Percentiles rank a stretch among this genome's conserved stretches.
Evolutionary conservation across 768 basidiomycete species (phyloP).

Genomic region (Mycena sanguinolenta): DNA sequence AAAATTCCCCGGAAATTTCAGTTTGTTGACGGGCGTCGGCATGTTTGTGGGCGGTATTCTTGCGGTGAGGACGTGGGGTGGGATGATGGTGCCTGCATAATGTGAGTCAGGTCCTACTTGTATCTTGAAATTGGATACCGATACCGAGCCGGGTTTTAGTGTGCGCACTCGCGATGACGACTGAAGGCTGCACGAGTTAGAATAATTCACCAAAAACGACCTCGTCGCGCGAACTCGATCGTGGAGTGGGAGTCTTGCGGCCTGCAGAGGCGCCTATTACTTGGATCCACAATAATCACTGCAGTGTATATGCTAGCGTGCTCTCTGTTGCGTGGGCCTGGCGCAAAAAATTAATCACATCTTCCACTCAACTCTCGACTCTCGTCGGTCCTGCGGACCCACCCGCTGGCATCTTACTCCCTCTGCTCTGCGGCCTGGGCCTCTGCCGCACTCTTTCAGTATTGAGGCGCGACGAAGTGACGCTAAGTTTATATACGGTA

Average conservation of each 20-base stretch:
- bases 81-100: conserved; percentile 78
- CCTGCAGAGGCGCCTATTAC: not conserved
- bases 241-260: not conserved
- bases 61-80: conserved; percentile 83
- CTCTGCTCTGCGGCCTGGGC: conserved; percentile 14
- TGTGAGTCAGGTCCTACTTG: not conserved
- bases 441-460: too few relatives aligned
- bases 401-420: not conserved
- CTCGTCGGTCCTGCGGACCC: not conserved
- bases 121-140: not conserved
- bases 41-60: conserved; percentile 81
- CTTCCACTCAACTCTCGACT: not conserved
- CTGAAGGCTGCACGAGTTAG: not conserved
- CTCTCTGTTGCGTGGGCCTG: too few relatives aligned
- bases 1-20: conserved; percentile 81
- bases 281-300: conserved; percentile 12
- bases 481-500: too few relatives aligned
- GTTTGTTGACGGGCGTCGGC: conserved; percentile 71
- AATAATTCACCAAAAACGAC: not conserved
- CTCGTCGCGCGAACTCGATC: not conserved
- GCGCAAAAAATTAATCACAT: too few relatives aligned
- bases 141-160: not conserved
- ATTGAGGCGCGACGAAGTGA: too few relatives aligned
- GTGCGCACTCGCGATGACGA: not conserved
- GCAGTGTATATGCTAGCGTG: not conserved